phyloP scores from a whole-genome alignment of 768 basidiomycete genomes.

The Trametes cubensis region DNA sequence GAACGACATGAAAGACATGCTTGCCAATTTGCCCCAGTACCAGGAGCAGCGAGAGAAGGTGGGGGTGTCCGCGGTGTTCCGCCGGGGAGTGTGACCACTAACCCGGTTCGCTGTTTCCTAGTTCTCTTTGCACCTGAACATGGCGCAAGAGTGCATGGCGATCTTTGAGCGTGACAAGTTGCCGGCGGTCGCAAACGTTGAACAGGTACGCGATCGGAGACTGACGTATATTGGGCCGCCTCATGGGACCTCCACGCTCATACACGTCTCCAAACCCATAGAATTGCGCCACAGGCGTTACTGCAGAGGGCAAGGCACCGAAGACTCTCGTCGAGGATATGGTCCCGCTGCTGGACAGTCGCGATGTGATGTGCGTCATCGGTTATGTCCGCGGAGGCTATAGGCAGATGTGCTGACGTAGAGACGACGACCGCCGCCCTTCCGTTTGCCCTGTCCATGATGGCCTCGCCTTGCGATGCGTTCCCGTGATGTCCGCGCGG shows the following conservation, averaged over 20 bases:
- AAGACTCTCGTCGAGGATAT: constrained; percentile 96
- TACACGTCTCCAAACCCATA: constrained; percentile 35
- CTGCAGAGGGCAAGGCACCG: constrained; percentile 90
- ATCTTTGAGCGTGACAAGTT: constrained; percentile 90
- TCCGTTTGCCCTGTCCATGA: not conserved
- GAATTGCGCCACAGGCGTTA: constrained; percentile 93
- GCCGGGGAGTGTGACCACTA: not conserved
- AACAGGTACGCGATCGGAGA: constrained; percentile 61
- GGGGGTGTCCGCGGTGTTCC: not conserved
- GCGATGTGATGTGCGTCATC: constrained; percentile 71
- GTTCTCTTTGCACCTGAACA: constrained; percentile 95
- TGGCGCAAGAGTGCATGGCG: constrained; percentile 97
- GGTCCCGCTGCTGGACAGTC: constrained; percentile 92
- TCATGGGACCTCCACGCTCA: not conserved
- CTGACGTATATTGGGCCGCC: constrained; percentile 1
- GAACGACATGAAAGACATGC: constrained; percentile 99
- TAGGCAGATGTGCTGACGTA: constrained; percentile 13
- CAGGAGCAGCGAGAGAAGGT: constrained; percentile 96
- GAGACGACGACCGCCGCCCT: not conserved
- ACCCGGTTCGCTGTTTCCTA: constrained; percentile 35
- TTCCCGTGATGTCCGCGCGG: constrained; percentile 18
- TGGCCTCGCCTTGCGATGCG: not conserved
- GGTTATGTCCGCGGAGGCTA: not conserved
- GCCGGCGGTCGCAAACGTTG: constrained; percentile 80
- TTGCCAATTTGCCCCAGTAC: constrained; percentile 91